A percentile compares a stretch with the other conserved stretches of the same genome.
These are phyloP conservation scores for Withania somnifera DNA, from an alignment of 305 asterid genomes.

Conservation along the genomic window DNA sequence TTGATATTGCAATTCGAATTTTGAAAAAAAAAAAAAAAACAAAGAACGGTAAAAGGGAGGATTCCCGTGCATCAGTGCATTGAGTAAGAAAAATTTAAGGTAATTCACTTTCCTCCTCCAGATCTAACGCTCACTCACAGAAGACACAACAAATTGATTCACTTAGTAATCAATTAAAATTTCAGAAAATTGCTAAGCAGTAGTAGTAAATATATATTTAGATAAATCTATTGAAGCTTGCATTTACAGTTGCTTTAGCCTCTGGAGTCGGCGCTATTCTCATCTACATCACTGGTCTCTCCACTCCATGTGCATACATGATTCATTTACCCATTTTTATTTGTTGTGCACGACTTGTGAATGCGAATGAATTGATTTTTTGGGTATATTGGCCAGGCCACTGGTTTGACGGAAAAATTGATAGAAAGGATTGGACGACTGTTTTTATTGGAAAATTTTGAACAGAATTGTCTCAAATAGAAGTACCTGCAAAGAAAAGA, in stretches of 20 bases:
- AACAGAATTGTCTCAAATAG: too few relatives aligned
- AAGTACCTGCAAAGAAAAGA: too few relatives aligned
- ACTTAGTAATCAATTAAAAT: conserved; percentile 1
- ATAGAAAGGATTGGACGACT: too few relatives aligned
- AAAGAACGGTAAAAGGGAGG: neutral
- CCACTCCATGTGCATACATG: conserved; percentile 27
- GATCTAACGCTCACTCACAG: neutral
- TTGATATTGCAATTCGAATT: too few relatives aligned
- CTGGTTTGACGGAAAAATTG: too few relatives aligned
- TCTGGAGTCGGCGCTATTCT: conserved; percentile 65
- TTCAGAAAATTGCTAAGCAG: neutral
- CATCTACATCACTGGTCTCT: conserved; percentile 51
- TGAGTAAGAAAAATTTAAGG: neutral
- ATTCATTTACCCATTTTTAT: neutral
- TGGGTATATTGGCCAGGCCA: too few relatives aligned
- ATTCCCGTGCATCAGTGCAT: neutral
- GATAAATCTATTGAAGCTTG: conserved; percentile 63
- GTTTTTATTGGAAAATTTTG: too few relatives aligned
- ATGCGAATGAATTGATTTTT: neutral
- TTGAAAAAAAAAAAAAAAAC: too few relatives aligned
- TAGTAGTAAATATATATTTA: conserved; percentile 8
- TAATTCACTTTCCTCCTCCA: neutral
- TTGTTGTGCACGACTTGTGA: neutral
- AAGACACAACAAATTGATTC: neutral
- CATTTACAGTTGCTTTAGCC: conserved; percentile 46